phyloP scores from a whole-genome alignment of 192 early-diverging fungal species.

The Podila epigama region DNA sequence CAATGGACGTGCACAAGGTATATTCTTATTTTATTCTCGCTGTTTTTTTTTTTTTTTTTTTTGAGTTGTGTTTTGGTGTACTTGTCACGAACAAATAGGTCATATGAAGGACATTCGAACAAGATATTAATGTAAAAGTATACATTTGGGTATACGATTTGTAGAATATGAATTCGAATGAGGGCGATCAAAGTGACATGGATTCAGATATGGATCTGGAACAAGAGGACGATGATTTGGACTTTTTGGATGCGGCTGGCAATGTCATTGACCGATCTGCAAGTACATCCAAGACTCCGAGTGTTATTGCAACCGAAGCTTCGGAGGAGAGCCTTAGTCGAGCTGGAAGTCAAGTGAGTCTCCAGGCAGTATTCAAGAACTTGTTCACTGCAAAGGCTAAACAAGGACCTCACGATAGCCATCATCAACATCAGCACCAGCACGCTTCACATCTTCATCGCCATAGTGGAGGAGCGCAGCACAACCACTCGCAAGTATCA shows the following conservation, averaged over 20 bases:
- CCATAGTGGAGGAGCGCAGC: no score
- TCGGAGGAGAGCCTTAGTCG: slow-evolving; percentile 24
- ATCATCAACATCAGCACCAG: slow-evolving; percentile 16
- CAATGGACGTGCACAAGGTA: slow-evolving; percentile 33
- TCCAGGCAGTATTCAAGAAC: slow-evolving; percentile 41
- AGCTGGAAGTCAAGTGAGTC: slow-evolving; percentile 21
- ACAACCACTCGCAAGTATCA: no score
- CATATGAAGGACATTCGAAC: no score
- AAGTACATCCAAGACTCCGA: slow-evolving; percentile 20
- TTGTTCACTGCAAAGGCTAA: slow-evolving; percentile 23
- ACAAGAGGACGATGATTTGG: slow-evolving; percentile 20
- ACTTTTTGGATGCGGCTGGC: slow-evolving; percentile 43
- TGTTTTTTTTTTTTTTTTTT: no score
- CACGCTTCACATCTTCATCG: no score
- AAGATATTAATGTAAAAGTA: no score
- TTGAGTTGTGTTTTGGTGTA: no score
- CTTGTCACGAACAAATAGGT: no score
- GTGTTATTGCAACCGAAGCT: slow-evolving; percentile 27
- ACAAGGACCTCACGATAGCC: neutral
- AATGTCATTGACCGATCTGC: slow-evolving; percentile 34
- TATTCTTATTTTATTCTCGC: no score
- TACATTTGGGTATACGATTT: no score
- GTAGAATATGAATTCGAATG: slow-evolving; percentile 7
- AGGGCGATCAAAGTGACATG: slow-evolving; percentile 40
- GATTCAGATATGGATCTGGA: slow-evolving; percentile 46